Evolutionary conservation across 495 filamentous ascomycete genomes (phyloP).

Genomic region (Penicillium maclennaniae): DNA sequence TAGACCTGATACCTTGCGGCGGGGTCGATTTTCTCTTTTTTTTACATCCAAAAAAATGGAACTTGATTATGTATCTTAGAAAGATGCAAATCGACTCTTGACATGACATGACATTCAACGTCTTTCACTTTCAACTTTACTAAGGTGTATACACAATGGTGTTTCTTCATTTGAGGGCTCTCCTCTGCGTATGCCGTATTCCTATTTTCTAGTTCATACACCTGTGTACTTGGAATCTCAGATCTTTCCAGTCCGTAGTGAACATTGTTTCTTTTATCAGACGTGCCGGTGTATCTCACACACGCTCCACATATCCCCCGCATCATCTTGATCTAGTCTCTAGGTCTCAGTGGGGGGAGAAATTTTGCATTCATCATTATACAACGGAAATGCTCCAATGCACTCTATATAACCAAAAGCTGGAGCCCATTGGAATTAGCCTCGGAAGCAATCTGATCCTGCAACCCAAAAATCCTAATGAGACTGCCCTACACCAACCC

Average conservation of each 20-base stretch:
- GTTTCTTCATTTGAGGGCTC: background rate
- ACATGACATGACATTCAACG: constrained; percentile 36
- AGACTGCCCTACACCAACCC: background rate
- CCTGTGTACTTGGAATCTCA: background rate
- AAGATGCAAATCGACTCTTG: constrained; percentile 46
- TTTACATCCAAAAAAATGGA: constrained; percentile 38
- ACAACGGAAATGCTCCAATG: background rate
- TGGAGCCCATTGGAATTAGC: background rate
- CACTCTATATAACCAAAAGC: background rate
- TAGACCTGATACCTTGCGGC: constrained; percentile 35
- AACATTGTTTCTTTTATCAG: background rate
- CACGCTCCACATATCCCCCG: background rate
- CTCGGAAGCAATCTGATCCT: background rate
- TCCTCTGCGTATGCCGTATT: background rate
- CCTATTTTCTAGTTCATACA: background rate
- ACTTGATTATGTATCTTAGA: constrained; percentile 44
- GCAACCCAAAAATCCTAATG: background rate
- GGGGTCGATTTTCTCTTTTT: constrained; percentile 41
- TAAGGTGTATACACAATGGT: background rate
- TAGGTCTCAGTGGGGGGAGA: background rate
- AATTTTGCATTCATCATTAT: background rate
- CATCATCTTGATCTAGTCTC: background rate
- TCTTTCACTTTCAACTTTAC: constrained; percentile 1
- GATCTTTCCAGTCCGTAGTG: background rate
- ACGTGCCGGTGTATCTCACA: background rate